phyloP scores from a whole-genome alignment of 2,329 filamentous ascomycete genomes.

The Diaporthe citri region DNA sequence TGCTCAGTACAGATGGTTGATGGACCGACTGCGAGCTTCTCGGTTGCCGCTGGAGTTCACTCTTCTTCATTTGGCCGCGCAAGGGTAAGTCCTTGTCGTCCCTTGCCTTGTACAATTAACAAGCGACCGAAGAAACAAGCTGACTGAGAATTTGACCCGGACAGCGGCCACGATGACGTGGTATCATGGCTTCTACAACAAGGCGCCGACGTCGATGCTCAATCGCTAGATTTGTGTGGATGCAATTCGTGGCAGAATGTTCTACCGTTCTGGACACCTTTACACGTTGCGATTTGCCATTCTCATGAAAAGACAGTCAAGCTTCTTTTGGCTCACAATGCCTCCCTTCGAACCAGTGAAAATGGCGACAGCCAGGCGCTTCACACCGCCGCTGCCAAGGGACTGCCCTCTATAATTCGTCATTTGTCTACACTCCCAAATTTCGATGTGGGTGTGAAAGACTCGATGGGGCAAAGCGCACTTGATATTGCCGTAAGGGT shows the following conservation, averaged over 20 bases:
- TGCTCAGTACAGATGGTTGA: not conserved
- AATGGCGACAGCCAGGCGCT: not conserved
- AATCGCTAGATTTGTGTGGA: not conserved
- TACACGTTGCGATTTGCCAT: not conserved
- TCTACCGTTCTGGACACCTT: not conserved
- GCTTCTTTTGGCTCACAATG: not conserved
- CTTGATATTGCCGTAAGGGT: not conserved
- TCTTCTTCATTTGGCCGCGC: not conserved
- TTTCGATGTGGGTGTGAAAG: not conserved
- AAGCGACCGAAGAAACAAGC: too few relatives aligned
- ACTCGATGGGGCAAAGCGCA: not conserved
- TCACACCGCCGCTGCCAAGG: not conserved
- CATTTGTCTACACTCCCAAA: not conserved
- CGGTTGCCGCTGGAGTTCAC: not conserved
- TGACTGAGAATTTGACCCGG: not conserved
- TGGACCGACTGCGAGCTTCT: not conserved
- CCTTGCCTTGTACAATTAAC: not conserved
- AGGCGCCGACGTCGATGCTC: not conserved
- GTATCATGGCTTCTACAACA: not conserved
- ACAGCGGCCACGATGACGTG: not conserved
- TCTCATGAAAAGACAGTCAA: not conserved
- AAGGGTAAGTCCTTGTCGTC: not conserved
- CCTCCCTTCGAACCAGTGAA: not conserved
- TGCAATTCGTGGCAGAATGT: accelerated
- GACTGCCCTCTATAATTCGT: not conserved